Evolutionary conservation across 1,284 basidiomycete genomes (phyloP).

Genomic region (Cutaneotrichosporon dermatis): DNA sequence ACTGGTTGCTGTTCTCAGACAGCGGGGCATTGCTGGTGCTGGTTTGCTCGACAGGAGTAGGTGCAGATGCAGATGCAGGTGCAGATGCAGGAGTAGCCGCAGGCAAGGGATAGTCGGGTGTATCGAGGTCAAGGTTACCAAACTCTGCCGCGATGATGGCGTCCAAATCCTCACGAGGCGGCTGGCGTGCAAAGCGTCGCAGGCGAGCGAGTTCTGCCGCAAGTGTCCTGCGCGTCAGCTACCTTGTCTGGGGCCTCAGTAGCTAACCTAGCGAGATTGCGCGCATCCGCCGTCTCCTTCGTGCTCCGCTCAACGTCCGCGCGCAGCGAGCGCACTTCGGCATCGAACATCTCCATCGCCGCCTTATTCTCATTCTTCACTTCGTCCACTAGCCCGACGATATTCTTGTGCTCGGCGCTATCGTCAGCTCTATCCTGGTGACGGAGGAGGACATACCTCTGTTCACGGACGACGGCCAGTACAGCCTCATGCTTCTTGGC

Average conservation of each 20-base stretch:
- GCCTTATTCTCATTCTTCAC: conserved; percentile 16
- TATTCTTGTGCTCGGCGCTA: conserved; percentile 31
- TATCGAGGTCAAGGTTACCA: too few species aligned
- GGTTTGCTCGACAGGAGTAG: too few species aligned
- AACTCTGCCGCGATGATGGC: background rate
- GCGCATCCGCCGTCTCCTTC: conserved; percentile 24
- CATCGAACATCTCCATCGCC: conserved; percentile 22
- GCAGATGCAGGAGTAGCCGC: too few species aligned
- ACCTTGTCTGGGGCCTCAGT: background rate
- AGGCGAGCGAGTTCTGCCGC: background rate
- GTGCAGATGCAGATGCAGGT: too few species aligned
- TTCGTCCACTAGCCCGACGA: conserved; percentile 26
- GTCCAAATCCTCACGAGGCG: conserved; percentile 3
- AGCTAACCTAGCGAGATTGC: conserved; percentile 32
- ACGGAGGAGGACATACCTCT: conserved; percentile 27
- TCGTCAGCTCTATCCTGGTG: background rate
- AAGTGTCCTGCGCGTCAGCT: background rate
- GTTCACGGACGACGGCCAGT: conserved; percentile 33
- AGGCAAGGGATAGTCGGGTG: too few species aligned
- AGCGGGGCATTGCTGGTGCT: too few species aligned
- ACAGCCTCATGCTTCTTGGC: conserved; percentile 31
- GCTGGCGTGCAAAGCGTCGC: background rate
- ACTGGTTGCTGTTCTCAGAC: too few species aligned
- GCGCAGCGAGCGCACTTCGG: conserved; percentile 18
- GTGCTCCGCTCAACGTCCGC: conserved; percentile 25